Conservation (phyloP, 2,329 filamentous ascomycete species). For the Neopestalotiopsis sp. region DNA sequence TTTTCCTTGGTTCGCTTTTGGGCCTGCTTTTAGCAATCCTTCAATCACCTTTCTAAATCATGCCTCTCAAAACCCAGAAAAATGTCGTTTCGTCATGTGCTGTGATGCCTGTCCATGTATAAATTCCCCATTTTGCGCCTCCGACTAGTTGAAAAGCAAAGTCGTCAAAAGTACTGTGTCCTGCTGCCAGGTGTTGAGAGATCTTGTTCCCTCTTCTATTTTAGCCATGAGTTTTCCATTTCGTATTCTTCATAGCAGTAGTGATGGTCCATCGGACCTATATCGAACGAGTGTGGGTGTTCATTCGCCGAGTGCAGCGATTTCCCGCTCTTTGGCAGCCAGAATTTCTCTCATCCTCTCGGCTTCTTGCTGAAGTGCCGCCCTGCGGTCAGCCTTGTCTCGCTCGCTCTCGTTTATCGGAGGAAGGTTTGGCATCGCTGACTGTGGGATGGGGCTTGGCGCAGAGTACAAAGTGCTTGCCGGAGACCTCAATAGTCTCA, state of each 20-base stretch:
- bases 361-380: slow-evolving; percentile 72
- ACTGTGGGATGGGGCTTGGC: slow-evolving; percentile 46
- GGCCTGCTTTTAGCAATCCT: neutral
- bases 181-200: slow-evolving; percentile 1
- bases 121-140: neutral
- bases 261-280: neutral
- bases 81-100: slow-evolving; percentile 5
- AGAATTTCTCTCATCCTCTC: slow-evolving; percentile 77
- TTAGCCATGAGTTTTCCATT: neutral
- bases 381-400: slow-evolving; percentile 65
- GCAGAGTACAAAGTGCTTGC: slow-evolving; percentile 45
- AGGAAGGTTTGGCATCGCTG: slow-evolving; percentile 35
- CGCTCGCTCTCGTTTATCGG: slow-evolving; percentile 50
- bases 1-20: neutral
- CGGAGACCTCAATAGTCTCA: slow-evolving; percentile 50
- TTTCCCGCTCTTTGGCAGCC: slow-evolving; percentile 74
- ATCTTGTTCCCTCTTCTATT: neutral
- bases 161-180: neutral
- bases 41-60: neutral
- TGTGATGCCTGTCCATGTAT: neutral
- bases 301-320: slow-evolving; percentile 56
- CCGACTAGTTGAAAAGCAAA: neutral
- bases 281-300: neutral
- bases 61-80: neutral
- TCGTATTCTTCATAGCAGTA: neutral